A percentile compares a stretch with the other conserved stretches of the same genome.
These are phyloP conservation scores for Tetrapisispora namnaoensis DNA, from an alignment of 805 yeast genomes.

Conservation along the genomic window DNA sequence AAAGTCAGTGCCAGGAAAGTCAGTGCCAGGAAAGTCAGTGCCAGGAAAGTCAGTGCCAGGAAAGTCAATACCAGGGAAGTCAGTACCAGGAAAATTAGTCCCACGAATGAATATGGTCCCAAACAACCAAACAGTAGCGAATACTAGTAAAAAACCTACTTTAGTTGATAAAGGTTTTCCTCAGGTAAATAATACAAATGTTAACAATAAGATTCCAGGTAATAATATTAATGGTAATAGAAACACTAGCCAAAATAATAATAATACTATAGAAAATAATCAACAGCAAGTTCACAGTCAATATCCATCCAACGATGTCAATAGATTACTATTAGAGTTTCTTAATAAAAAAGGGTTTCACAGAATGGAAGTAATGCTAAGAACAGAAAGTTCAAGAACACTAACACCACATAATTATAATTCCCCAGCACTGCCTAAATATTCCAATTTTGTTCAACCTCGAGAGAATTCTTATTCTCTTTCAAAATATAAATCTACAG, in stretches of 20 bases:
- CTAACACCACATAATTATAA: conserved; percentile 40
- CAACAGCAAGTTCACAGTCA: conserved; percentile 21
- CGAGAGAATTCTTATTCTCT: not conserved
- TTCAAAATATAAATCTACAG: conserved; percentile 10
- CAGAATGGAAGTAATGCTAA: conserved; percentile 84
- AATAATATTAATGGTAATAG: not conserved
- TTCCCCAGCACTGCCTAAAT: conserved; percentile 39
- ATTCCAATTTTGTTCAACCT: conserved; percentile 19
- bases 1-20: not conserved
- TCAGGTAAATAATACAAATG: not conserved
- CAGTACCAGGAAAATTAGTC: too few relatives aligned
- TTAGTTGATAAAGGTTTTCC: not conserved
- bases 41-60: not conserved
- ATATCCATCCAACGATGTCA: conserved; percentile 71
- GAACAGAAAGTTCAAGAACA: conserved; percentile 71
- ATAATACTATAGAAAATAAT: not conserved
- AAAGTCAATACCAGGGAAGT: not conserved
- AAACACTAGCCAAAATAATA: not conserved
- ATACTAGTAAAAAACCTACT: not conserved
- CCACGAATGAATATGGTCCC: not conserved
- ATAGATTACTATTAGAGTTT: conserved; percentile 85
- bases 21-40: not conserved
- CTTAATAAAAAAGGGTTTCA: conserved; percentile 88
- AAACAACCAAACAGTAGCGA: not conserved
- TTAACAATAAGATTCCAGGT: not conserved